phyloP scores from a whole-genome alignment of 768 basidiomycete genomes.

The Termitomyces sp. region DNA sequence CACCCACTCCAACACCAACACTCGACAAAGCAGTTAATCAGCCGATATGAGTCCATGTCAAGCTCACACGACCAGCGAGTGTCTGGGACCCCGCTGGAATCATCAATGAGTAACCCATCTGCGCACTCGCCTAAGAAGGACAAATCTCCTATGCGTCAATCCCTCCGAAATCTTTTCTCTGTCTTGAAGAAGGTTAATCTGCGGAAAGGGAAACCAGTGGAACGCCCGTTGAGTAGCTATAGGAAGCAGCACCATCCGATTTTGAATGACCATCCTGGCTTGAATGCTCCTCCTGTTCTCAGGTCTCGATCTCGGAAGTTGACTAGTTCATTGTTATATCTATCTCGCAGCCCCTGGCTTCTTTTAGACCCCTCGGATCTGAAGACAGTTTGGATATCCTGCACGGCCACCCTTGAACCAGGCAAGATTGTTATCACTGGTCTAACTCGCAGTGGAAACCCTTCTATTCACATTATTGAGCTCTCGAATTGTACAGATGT shows the following conservation, averaged over 20 bases:
- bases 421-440: conserved; percentile 47
- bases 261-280: conserved; percentile 1
- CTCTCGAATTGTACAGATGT: conserved; percentile 60
- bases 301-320: conserved; percentile 15
- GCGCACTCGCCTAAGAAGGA: conserved; percentile 31
- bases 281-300: conserved; percentile 13
- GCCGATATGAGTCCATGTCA: conserved; percentile 49
- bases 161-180: conserved; percentile 60
- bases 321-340: conserved; percentile 48
- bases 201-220: conserved; percentile 23
- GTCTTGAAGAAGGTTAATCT: conserved; percentile 52
- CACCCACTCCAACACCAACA: conserved; percentile 24
- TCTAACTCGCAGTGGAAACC: conserved; percentile 38
- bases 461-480: conserved; percentile 39
- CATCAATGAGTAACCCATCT: conserved; percentile 19
- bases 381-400: conserved; percentile 49
- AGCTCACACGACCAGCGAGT: conserved; percentile 9
- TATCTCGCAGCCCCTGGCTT: conserved; percentile 31
- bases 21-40: conserved; percentile 54
- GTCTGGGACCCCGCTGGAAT: conserved; percentile 11
- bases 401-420: conserved; percentile 33
- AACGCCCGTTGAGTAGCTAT: conserved; percentile 13
- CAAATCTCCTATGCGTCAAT: conserved; percentile 63
- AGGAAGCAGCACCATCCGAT: conserved; percentile 19
- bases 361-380: conserved; percentile 22